phyloP scores from a whole-genome alignment of 306 rosid genomes.

The Heteromeles arbutifolia region DNA sequence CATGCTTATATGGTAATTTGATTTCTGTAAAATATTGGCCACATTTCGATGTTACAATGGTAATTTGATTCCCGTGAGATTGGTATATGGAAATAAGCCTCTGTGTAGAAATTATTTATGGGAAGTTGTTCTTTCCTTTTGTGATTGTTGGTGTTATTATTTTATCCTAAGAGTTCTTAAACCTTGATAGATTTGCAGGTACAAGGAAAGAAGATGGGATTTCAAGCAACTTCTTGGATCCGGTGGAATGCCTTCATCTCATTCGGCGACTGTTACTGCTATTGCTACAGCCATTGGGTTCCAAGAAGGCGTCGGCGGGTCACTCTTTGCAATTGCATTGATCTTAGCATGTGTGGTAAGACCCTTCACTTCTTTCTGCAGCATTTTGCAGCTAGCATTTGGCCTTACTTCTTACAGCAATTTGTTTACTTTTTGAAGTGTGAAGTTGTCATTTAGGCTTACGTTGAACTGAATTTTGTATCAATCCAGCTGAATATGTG shows the following conservation, averaged over 20 bases:
- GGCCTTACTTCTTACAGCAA: background rate
- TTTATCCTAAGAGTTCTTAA: conserved; percentile 32
- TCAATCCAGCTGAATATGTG: background rate
- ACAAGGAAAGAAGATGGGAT: conserved; percentile 90
- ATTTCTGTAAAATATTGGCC: background rate
- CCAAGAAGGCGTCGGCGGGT: conserved; percentile 89
- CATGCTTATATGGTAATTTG: background rate
- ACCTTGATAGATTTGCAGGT: conserved; percentile 53
- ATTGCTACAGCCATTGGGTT: conserved; percentile 77
- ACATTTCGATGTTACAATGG: background rate
- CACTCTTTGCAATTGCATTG: conserved; percentile 69
- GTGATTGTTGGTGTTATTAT: background rate
- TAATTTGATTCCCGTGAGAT: background rate
- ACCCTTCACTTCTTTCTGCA: background rate
- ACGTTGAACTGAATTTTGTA: background rate
- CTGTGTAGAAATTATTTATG: background rate
- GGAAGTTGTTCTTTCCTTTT: background rate
- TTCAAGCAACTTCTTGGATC: conserved; percentile 76
- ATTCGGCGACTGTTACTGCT: conserved; percentile 94
- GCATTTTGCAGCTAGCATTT: background rate
- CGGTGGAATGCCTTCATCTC: conserved; percentile 99
- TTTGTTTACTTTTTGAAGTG: background rate
- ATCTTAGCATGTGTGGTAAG: conserved; percentile 82
- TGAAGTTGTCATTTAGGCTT: background rate
- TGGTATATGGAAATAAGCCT: background rate